Evolutionary conservation across 768 basidiomycete species (phyloP), one percentile per base, ranked within the genome.

Genomic region (Calocera cornea): DNA sequence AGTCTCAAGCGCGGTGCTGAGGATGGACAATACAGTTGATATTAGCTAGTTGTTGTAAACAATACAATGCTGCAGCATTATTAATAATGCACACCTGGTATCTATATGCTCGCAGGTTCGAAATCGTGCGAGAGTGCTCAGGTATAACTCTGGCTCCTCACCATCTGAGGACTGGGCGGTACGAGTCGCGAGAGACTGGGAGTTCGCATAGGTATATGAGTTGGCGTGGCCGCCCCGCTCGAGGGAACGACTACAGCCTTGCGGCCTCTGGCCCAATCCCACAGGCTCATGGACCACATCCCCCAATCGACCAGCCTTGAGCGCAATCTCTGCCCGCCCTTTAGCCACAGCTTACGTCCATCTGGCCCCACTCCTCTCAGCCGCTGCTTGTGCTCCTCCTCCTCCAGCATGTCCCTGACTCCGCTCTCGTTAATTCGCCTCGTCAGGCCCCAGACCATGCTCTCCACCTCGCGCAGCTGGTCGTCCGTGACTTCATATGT

Each of bases 21-120:
- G 54, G 31, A 33, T 27, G 54, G 54, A 60, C 31, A 27, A 60
- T 60, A 60, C 54, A 60, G 54, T 60, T 27, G 31, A 29, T 60
- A 27, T 29, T 60, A 27, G 54, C 7, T 60, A 60, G n/a, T n/a
- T 27, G 36, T 5, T 60, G 27, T 60, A 60, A 60, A 60, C n/a
- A 60, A 33, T 60, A 60, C 54, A 31, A 29, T 60, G 54, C 54
- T 60, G 19, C 24, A 22, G 54, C 31, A 60, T 60, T 60, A n/a
- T n/a, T n/a, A n/a, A n/a, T n/a, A 60, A 60, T 60, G 54, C 24
- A 60, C 31, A 60, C 54, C 54, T 33, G 54, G 54, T 60, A 60
- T 60, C 54, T 60, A 47, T 47, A 19, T 47, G 44, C 44, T 19
- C 19, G 24, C 24, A 19, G 7, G 44, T 19, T 19, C 8, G 24